Evolutionary conservation across 306 rosid species (phyloP).

Genomic region (Pachyrhizus erosus): DNA sequence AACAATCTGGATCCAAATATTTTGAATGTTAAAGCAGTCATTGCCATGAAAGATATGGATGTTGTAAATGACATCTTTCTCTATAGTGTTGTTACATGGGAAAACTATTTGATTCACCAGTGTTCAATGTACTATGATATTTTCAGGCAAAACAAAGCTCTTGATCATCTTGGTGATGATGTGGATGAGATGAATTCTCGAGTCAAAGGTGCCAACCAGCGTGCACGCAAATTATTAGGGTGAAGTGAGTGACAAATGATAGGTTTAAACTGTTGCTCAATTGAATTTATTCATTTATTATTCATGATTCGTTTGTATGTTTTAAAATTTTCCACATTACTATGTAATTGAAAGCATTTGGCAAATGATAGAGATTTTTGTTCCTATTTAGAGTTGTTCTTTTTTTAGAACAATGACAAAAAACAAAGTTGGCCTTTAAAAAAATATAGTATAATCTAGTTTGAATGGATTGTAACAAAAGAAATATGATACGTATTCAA

Average conservation of each 20-base stretch:
- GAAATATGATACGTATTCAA: too few relatives aligned
- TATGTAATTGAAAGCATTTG: neutral
- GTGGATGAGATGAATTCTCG: slow-evolving; percentile 78
- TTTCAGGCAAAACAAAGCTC: slow-evolving; percentile 93
- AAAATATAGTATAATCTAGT: neutral
- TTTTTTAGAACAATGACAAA: neutral
- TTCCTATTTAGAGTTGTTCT: neutral
- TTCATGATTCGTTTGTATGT: slow-evolving; percentile 5
- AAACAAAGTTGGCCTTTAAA: neutral
- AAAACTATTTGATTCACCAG: neutral
- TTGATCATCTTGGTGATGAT: slow-evolving; percentile 80
- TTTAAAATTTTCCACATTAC: neutral
- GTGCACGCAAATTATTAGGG: slow-evolving; percentile 63
- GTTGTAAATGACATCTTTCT: neutral
- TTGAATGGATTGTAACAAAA: neutral
- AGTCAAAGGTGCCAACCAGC: slow-evolving; percentile 88
- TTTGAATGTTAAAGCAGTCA: neutral
- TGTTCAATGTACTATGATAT: slow-evolving; percentile 23
- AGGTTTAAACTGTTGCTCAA: neutral
- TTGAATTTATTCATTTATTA: slow-evolving; percentile 17
- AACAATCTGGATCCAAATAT: too few relatives aligned
- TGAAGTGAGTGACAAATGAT: slow-evolving; percentile 48
- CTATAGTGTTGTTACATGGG: neutral
- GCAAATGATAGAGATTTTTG: neutral
- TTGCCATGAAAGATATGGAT: neutral